These are phyloP conservation scores for Umbilicaria muhlenbergii DNA, from an alignment of 495 filamentous ascomycete genomes.

Conservation along the genomic window DNA sequence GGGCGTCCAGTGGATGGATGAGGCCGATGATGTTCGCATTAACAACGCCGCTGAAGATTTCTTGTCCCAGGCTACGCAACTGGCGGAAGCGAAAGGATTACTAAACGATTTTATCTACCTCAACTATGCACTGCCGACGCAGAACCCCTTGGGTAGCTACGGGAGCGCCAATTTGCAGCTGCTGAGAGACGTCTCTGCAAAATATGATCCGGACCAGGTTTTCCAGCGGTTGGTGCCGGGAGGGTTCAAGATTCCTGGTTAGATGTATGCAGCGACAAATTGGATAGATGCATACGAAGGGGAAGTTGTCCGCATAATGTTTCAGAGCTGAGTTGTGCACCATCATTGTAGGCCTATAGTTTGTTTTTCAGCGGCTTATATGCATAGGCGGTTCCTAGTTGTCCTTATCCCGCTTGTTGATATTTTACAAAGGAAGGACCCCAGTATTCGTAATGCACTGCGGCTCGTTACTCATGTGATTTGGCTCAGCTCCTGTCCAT, in stretches of 20 bases:
- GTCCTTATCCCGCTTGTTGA: no score
- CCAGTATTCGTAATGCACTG: no score
- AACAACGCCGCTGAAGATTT: constrained; percentile 3
- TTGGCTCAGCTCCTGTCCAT: no score
- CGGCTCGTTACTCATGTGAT: no score
- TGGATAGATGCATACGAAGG: no score
- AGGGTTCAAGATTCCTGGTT: constrained; percentile 10
- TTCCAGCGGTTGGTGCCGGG: constrained; percentile 12
- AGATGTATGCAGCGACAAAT: no score
- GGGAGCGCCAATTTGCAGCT: constrained; percentile 7
- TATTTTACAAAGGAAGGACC: no score
- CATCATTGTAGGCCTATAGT: no score
- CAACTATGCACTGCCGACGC: constrained; percentile 14
- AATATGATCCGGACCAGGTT: constrained; percentile 8
- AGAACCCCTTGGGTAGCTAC: constrained; percentile 14
- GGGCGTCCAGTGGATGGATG: constrained; percentile 10
- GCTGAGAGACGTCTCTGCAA: constrained; percentile 1
- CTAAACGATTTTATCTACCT: constrained; percentile 14
- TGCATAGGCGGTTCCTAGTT: no score
- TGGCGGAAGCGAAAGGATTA: background rate
- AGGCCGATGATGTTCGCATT: constrained; percentile 10
- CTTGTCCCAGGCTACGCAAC: background rate
- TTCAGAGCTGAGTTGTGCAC: no score
- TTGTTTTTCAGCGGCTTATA: no score
- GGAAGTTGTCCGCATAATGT: no score